Percentiles rank a stretch among this genome's conserved stretches.
These are phyloP conservation scores for Pleurotus salmoneostramineus DNA, from an alignment of 768 basidiomycete species.

Conservation along the genomic window DNA sequence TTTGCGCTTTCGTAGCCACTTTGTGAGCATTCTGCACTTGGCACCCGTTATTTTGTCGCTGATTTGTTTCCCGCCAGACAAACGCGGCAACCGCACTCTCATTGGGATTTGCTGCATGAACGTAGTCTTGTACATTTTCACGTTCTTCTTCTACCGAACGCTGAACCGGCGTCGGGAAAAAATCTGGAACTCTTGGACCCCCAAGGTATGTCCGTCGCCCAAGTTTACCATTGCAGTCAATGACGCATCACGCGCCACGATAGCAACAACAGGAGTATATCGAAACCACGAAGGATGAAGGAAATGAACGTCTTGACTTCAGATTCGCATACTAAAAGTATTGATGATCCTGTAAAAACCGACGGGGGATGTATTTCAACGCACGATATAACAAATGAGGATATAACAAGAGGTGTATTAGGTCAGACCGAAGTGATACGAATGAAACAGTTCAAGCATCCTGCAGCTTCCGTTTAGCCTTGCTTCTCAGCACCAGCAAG, in stretches of 20 bases:
- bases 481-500: constrained; percentile 2
- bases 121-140: constrained; percentile 44
- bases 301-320: constrained; percentile 60
- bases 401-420: background rate
- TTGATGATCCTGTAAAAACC: background rate
- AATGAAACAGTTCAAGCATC: background rate
- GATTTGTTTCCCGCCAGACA: constrained; percentile 31
- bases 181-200: constrained; percentile 47
- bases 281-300: constrained; percentile 56
- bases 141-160: constrained; percentile 51
- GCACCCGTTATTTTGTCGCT: background rate
- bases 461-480: background rate
- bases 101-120: constrained; percentile 54
- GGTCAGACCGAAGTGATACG: background rate
- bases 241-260: background rate
- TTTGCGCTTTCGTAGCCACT: constrained; percentile 19
- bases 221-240: background rate
- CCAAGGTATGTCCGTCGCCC: constrained; percentile 30
- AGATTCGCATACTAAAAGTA: constrained; percentile 49
- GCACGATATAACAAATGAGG: background rate
- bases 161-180: constrained; percentile 45
- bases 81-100: constrained; percentile 53
- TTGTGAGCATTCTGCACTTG: constrained; percentile 16
- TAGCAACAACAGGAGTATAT: constrained; percentile 58
- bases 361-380: background rate